Conservation (phyloP, 805 yeast species). For the Zygosaccharomyces siamensis region DNA sequence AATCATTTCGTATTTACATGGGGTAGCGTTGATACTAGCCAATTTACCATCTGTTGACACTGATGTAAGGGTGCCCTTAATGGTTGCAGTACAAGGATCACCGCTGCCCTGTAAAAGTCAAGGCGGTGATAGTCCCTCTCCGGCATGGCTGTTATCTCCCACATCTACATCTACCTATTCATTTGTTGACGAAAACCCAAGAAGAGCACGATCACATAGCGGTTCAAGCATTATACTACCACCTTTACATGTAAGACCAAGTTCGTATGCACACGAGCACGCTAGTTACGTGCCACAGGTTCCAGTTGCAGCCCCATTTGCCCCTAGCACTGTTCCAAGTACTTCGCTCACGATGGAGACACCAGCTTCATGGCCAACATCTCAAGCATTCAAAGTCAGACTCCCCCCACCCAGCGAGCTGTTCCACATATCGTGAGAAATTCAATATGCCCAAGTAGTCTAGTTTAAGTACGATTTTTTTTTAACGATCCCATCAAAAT, state of each 20-base stretch:
- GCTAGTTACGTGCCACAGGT: not conserved
- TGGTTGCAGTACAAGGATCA: constrained; percentile 5
- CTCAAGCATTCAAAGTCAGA: constrained; percentile 5
- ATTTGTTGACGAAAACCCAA: not conserved
- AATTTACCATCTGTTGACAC: constrained; percentile 1
- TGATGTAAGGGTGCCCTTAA: constrained; percentile 1
- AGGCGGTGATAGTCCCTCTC: not conserved
- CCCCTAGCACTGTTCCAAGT: not conserved
- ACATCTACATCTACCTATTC: not conserved
- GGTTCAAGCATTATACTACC: constrained; percentile 1
- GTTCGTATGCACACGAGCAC: constrained; percentile 1
- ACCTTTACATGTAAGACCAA: not conserved
- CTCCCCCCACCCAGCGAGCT: constrained; percentile 21
- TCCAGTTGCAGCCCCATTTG: constrained; percentile 2
- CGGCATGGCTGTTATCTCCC: constrained; percentile 2
- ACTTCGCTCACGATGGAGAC: not conserved
- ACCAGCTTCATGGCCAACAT: not conserved
- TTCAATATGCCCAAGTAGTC: not conserved
- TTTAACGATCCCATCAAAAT: not conserved
- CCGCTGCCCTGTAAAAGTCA: not conserved
- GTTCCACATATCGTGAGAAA: constrained; percentile 4
- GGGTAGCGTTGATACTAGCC: constrained; percentile 1
- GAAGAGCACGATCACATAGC: constrained; percentile 2
- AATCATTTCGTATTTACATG: not conserved
- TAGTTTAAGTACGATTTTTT: not conserved